Percentiles rank a stretch among this genome's conserved stretches.
phyloP scores from a whole-genome alignment of 2,329 filamentous ascomycete species.

The Aspergillus tamarii region DNA sequence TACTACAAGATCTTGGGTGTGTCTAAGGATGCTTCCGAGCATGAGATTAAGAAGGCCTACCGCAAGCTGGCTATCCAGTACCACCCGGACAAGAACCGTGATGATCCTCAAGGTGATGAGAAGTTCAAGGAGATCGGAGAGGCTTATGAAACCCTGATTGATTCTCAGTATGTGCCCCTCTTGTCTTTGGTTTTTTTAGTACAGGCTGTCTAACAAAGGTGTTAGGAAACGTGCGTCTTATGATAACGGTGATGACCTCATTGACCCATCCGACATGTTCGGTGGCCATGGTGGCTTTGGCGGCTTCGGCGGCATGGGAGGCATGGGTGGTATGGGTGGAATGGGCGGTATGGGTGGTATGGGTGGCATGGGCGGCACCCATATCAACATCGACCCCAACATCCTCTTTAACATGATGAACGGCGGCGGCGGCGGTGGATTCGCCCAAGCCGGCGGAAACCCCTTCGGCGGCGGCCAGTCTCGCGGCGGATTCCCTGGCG shows the following conservation, averaged over 20 bases:
- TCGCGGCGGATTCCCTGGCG: slow-evolving; percentile 54
- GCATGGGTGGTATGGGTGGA: slow-evolving; percentile 46
- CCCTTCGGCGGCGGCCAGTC: slow-evolving; percentile 39
- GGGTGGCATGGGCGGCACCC: slow-evolving; percentile 52
- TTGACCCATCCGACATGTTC: slow-evolving; percentile 87
- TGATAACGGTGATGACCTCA: slow-evolving; percentile 88
- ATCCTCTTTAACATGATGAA: slow-evolving; percentile 86
- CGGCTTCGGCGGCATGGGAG: slow-evolving; percentile 62
- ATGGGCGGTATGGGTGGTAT: slow-evolving; percentile 62
- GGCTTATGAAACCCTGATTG: slow-evolving; percentile 93
- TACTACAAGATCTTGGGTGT: slow-evolving; percentile 97
- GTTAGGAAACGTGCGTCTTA: slow-evolving; percentile 82
- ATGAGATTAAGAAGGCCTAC: slow-evolving; percentile 95
- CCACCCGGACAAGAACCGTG: slow-evolving; percentile 95
- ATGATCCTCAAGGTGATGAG: slow-evolving; percentile 77
- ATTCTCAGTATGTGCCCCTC: slow-evolving; percentile 73
- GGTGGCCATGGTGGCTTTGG: slow-evolving; percentile 59
- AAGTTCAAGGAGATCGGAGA: slow-evolving; percentile 98
- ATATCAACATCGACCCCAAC: slow-evolving; percentile 69
- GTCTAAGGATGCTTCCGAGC: slow-evolving; percentile 80
- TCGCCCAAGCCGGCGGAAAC: slow-evolving; percentile 56
- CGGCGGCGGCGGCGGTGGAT: slow-evolving; percentile 56
- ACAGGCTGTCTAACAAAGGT: slow-evolving; percentile 15
- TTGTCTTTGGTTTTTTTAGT: background rate
- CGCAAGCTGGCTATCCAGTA: slow-evolving; percentile 90